Base-by-base conservation (phyloP, 2,329 filamentous ascomycete genomes). In the Fusarium sp. region DNA sequence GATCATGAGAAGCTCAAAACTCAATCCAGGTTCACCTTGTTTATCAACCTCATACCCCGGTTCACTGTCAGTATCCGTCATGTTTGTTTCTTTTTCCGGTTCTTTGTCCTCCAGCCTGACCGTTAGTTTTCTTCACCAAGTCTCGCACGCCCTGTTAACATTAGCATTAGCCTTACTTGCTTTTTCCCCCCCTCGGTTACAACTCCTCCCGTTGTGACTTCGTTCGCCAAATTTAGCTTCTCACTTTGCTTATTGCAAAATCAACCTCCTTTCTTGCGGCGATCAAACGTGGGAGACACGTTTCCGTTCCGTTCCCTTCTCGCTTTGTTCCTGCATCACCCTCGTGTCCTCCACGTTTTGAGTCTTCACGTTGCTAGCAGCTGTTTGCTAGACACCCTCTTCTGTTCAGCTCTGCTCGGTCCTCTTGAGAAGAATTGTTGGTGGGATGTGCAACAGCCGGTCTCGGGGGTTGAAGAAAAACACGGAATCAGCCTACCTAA, bases 341-440 rank as follows among this genome's bases (percentile, higher is more conserved):
- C 47, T 68, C 64, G 71, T 74, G 68, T 39, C 52, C 39, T 74
- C 70, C 73, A 73, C 73, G 73, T 75, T 71, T 66, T 48, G 47
- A 50, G 35, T 52, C 47, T 43, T 31, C 55, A 58, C 18, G 41
- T 35, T 42, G 23, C 24, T 21, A 12, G 31, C n/a, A 33, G 48
- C 18, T 46, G 15, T 31, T 46, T 38, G 31, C 31, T 65, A 6
- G 20, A 47, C 57, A 56, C 41, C 46, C 48, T 65, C 35, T 47
- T 38, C 15, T 38, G 1, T 38, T 54, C 35, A 66, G 46, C 31
- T 57, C 42, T 29, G 26, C 23, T 57, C n/a, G 49, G 20, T 43
- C 26, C 8, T 5, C 13, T 24, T 26, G 23, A 21, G 11, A 13
- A 35, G 15, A 21, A 8, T 29, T 60, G 61, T 43, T 50, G 37